Conservation (phyloP, 164 flowering plant species). For the Sedum album region DNA sequence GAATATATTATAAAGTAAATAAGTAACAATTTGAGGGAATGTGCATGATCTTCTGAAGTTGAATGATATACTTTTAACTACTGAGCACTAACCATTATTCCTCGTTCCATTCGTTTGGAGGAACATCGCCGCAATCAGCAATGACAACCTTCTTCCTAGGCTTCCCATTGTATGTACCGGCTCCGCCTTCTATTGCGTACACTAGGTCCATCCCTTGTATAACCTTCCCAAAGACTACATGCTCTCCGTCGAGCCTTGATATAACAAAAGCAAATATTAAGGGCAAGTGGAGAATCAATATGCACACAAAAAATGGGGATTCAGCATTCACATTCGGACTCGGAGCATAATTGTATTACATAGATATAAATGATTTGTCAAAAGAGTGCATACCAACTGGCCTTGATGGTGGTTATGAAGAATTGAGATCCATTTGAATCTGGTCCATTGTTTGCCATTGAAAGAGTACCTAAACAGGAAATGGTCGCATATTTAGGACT, state of each 20-base stretch:
- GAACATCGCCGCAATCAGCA: constrained; percentile 87
- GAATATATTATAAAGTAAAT: too few species aligned
- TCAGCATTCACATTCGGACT: not conserved
- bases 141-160: constrained; percentile 90
- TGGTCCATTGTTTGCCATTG: constrained; percentile 96
- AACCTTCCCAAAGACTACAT: constrained; percentile 87
- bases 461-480: constrained; percentile 51
- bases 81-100: constrained; percentile 36
- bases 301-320: too few species aligned
- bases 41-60: too few species aligned
- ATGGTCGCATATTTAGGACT: not conserved
- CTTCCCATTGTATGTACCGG: constrained; percentile 90
- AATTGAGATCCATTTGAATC: constrained; percentile 97
- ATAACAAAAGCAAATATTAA: not conserved
- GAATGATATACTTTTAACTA: too few species aligned
- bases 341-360: not conserved
- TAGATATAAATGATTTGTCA: not conserved
- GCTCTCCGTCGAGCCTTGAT: constrained; percentile 88
- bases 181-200: constrained; percentile 90
- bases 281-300: not conserved
- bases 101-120: constrained; percentile 75
- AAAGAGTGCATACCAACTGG: constrained; percentile 65
- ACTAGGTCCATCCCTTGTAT: constrained; percentile 94
- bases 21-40: too few species aligned
- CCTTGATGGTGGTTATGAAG: constrained; percentile 88